A percentile compares a stretch with the other conserved stretches of the same genome.
Evolutionary conservation across 805 yeast species (phyloP).

Genomic region (Wickerhamomyces chambardii): DNA sequence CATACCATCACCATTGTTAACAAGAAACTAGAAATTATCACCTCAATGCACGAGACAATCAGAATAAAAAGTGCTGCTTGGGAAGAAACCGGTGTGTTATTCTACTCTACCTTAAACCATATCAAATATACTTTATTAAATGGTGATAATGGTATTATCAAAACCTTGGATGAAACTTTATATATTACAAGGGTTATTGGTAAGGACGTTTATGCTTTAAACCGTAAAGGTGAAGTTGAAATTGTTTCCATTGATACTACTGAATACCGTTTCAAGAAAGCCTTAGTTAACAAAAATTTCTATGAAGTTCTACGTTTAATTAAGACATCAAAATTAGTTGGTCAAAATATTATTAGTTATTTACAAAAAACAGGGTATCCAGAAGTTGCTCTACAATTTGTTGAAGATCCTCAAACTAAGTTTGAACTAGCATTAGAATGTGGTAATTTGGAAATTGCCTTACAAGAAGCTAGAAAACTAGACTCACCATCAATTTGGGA

Average conservation of each 20-base stretch:
- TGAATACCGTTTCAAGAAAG: constrained; percentile 92
- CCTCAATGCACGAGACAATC: constrained; percentile 92
- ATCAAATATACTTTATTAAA: constrained; percentile 87
- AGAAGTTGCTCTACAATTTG: constrained; percentile 95
- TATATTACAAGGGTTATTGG: constrained; percentile 72
- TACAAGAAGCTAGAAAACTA: constrained; percentile 75
- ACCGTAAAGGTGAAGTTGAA: constrained; percentile 80
- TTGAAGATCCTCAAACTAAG: constrained; percentile 91
- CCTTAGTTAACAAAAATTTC: constrained; percentile 83
- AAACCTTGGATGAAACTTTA: constrained; percentile 82
- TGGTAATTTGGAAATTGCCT: constrained; percentile 81
- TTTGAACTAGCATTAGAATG: constrained; percentile 94
- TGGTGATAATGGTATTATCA: constrained; percentile 93
- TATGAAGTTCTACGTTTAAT: constrained; percentile 87
- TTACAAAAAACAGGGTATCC: constrained; percentile 94
- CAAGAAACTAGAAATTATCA: constrained; percentile 64
- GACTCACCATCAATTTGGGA: constrained; percentile 70
- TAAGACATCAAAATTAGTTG: constrained; percentile 83
- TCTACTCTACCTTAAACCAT: constrained; percentile 93
- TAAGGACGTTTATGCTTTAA: constrained; percentile 67
- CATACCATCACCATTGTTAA: constrained; percentile 88
- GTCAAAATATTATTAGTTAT: constrained; percentile 94
- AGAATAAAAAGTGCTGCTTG: constrained; percentile 95
- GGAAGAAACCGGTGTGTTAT: constrained; percentile 89
- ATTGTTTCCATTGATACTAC: constrained; percentile 83